Base-by-base conservation (phyloP, 1,284 basidiomycete genomes). In the Phellopilus nigrolimitatus region DNA sequence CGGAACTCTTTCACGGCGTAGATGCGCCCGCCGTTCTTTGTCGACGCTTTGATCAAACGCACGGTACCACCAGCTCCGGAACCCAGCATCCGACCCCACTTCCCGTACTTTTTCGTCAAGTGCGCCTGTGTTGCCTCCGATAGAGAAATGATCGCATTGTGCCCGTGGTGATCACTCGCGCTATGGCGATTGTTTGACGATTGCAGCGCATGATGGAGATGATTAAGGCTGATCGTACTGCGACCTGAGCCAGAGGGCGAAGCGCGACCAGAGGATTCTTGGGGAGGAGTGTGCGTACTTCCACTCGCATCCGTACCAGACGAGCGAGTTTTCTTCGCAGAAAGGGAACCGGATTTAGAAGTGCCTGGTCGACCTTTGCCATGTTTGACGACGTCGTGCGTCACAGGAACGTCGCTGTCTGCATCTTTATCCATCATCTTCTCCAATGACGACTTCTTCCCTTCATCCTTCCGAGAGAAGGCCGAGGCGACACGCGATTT, bases 1-100 rank as follows among this genome's bases (percentile, higher is more conserved):
- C 95, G 79, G 67, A 99, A 98, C 74, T 98, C 93, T 69, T 99
- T 99, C 61, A 97, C 97, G 41, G 97, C 97, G 67, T 90, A 99
- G 42, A 93, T 86, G 42, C 78, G 76, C 17, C 87, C 85, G 40
- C 89, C 90, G 27, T 79, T 79, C 75, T 94, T 95, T 58, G 65
- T 70, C 61, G 75, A 80, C 52, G 85, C 86, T 72, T 95, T 95
- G 71, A 99, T 97, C 57, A 99, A 78, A 39, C 97, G 82, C 36
- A 99, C 97, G 0, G 97, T 99, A 25, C 97, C 97, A 33, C 97
- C 97, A 1, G 97, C 97, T 40, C 97, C 97, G 9, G 88, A 91
- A 12, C 97, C 97, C 10, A 99, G 80, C 10, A 95, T 84, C 52
- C 91, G 85, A 47, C 95, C 97, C 91, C 95, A 98, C 68, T 99